Conservation (phyloP, 805 yeast species). For the Cyberlindnera nakhonratchasimensis region DNA sequence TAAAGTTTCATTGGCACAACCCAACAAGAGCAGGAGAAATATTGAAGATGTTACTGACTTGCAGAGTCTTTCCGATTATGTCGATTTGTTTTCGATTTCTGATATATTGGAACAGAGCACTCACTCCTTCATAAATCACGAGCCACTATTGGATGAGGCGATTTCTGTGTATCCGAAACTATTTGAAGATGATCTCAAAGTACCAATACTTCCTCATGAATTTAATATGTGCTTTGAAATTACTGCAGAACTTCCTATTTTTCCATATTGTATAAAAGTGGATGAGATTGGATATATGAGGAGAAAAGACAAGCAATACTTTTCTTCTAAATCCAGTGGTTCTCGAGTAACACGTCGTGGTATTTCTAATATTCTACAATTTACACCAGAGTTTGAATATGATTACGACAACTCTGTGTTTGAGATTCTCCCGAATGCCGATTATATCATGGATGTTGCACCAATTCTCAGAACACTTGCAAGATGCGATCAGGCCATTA, state of each 20-base stretch:
- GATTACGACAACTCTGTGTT: constrained; percentile 14
- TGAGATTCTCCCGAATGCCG: constrained; percentile 9
- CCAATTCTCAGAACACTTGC: constrained; percentile 27
- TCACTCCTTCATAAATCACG: constrained; percentile 16
- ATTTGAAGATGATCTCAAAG: constrained; percentile 32
- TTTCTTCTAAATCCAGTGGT: constrained; percentile 13
- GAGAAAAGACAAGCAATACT: constrained; percentile 14
- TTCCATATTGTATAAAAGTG: not conserved
- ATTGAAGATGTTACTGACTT: constrained; percentile 5
- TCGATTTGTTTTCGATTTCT: constrained; percentile 16
- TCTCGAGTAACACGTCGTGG: constrained; percentile 19
- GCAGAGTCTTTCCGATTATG: not conserved
- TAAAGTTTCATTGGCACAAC: not conserved
- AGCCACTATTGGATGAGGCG: constrained; percentile 30
- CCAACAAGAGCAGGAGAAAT: no score
- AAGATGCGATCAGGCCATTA: constrained; percentile 14
- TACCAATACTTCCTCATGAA: constrained; percentile 38
- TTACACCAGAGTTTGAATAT: constrained; percentile 7
- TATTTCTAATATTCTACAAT: constrained; percentile 7
- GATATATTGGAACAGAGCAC: constrained; percentile 14
- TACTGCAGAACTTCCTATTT: constrained; percentile 6
- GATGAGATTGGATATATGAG: constrained; percentile 2
- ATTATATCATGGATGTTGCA: constrained; percentile 21
- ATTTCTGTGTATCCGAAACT: constrained; percentile 34
- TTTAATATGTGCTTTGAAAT: constrained; percentile 31